Base-by-base conservation (phyloP, 2,329 filamentous ascomycete species). In the Zelopaecilomyces penicillatus region DNA sequence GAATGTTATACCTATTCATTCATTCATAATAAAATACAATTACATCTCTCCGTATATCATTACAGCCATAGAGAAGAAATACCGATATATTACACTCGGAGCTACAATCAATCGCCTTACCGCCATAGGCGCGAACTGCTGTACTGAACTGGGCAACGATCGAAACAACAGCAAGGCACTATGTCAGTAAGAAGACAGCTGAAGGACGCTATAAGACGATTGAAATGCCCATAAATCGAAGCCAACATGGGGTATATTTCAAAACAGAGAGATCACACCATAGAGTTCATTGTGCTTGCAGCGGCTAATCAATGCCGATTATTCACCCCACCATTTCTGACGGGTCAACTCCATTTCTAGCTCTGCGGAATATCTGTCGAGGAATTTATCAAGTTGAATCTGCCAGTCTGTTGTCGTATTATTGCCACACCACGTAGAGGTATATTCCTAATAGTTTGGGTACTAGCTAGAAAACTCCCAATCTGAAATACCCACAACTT, bases 401-500 rank as follows among this genome's bases (percentile, higher is more conserved):
- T 55, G 50, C 66, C 68, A 75, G 48, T 65, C 67, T 38, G 31
- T 68, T 50, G 47, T 44, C 30, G 37, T 45, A 12, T 36, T 39
- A 35, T 49, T 48, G 5, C 47, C 45, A 33, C 44, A 50, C 54
- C 54, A 60, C 5, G 48, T 52, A 12, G 54, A 53, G 1, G 59
- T 60, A 42, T 64, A 64, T 35, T 65, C 61, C 62, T 59, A 64
- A 43, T 64, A 63, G 35, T 47, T 38, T 1, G 62, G 62, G 39
- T 59, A 63, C 60, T 58, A 65, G 2, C 59, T 62, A 1, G 58
- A 41, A 38, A 54, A 53, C 43, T 64, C 59, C 62, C 62, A 65
- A 46, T 65, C 61, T 31, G 64, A 55, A 9, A 76, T 70, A 6
- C 67, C 69, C 34, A 66, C 62, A 30, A 78, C 54, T 5, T 63